Evolutionary conservation across 1,284 basidiomycete species (phyloP).

Genomic region (Albatrellus sp.): DNA sequence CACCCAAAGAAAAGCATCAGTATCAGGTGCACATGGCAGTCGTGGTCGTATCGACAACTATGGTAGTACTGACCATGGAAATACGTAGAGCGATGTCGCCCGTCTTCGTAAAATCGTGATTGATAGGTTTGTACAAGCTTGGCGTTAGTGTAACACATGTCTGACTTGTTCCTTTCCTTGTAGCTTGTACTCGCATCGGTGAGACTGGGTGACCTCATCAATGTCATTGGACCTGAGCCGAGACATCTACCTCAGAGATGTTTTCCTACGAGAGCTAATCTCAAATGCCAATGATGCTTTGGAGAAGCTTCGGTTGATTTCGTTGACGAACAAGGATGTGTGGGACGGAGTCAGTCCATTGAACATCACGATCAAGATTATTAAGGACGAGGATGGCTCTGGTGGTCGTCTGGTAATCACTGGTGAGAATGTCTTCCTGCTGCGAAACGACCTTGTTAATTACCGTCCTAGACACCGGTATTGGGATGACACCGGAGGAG

Average conservation of each 20-base stretch:
- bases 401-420: constrained; percentile 70
- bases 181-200: constrained; percentile 73
- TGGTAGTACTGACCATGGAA: constrained; percentile 1
- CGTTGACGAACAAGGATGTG: constrained; percentile 67
- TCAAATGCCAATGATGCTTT: constrained; percentile 94
- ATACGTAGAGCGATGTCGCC: constrained; percentile 74
- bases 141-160: too few species aligned
- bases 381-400: constrained; percentile 52
- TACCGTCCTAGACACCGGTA: constrained; percentile 64
- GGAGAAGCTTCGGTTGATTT: constrained; percentile 80
- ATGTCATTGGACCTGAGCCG: not conserved
- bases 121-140: constrained; percentile 50
- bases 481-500: constrained; percentile 87
- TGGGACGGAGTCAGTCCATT: constrained; percentile 60
- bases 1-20: constrained; percentile 46
- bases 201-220: not conserved
- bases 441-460: not conserved
- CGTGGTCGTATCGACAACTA: not conserved
- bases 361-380: constrained; percentile 80
- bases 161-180: constrained; percentile 10
- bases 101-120: constrained; percentile 88
- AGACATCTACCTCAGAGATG: constrained; percentile 43
- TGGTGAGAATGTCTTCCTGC: constrained; percentile 30
- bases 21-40: constrained; percentile 57
- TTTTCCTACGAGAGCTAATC: constrained; percentile 87